These are phyloP conservation scores for Fusarium domesticum DNA, from an alignment of 2,329 filamentous ascomycete genomes.

Conservation along the genomic window DNA sequence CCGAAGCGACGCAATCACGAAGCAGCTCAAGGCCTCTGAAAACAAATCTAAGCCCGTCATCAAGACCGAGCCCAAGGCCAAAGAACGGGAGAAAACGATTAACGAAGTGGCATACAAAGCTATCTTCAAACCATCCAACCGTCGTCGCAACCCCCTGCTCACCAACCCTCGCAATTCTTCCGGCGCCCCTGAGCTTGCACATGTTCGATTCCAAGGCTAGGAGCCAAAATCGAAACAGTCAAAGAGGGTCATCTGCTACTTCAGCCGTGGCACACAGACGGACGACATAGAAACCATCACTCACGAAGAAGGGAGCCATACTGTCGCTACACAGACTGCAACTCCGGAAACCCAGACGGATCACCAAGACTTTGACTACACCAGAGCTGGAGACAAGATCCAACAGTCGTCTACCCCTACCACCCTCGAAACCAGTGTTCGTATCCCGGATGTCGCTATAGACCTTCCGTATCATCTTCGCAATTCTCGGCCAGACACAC, in stretches of 20 bases:
- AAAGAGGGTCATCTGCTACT: background rate
- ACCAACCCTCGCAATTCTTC: background rate
- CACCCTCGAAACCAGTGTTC: too few species aligned
- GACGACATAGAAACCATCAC: slow-evolving; percentile 1
- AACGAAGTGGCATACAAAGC: too few species aligned
- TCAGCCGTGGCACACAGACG: slow-evolving; percentile 6
- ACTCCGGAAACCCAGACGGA: slow-evolving; percentile 6
- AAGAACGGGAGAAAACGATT: too few species aligned
- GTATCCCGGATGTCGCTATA: too few species aligned
- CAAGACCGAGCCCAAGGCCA: background rate
- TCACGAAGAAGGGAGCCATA: background rate
- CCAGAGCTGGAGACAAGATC: too few species aligned
- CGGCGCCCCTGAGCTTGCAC: background rate
- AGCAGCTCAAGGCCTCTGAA: background rate
- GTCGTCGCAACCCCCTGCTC: too few species aligned
- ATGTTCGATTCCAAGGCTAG: background rate
- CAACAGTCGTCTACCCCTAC: too few species aligned
- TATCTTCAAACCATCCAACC: too few species aligned
- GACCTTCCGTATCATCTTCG: too few species aligned
- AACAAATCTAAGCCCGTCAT: background rate
- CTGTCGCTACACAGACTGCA: background rate
- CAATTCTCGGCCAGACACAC: too few species aligned
- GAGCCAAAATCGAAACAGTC: background rate
- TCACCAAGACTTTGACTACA: too few species aligned
- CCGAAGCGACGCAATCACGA: background rate